Evolutionary conservation across 495 filamentous ascomycete genomes (phyloP), one percentile per base, ranked within the genome.

Genomic region (Aspergillus ellipticus): DNA sequence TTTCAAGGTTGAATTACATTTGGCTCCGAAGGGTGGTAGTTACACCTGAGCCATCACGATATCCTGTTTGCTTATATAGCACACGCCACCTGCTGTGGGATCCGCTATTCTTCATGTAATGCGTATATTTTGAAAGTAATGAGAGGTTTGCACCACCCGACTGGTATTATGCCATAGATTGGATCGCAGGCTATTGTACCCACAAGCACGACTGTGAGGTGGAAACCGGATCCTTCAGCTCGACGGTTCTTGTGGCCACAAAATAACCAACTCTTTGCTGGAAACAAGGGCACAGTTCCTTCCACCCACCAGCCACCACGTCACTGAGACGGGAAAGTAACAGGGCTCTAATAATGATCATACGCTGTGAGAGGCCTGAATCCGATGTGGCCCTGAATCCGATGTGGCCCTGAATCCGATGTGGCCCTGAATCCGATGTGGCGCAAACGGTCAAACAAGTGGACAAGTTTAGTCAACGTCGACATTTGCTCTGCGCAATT

Each of bases 401-500:
- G 13, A 16, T 16, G 5, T 26, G 3, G 22, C n/a, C n/a, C n/a
- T n/a, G n/a, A n/a, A 11, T 28, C 28, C 28, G 13, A 16, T 16
- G 5, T 26, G 3, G 22, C n/a, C n/a, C n/a, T n/a, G n/a, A n/a
- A 11, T 28, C 28, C 28, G 13, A 16, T 16, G 5, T 26, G 3
- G 22, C n/a, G 20, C 8, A n/a, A 47, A 50, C 35, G 43, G 24
- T 45, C 51, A 42, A 41, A 45, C 19, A 33, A 15, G 24, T 8
- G 3, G 26, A 21, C 1, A 9, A 37, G 11, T 59, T 67, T 69
- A 82, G 53, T 82, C 77, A 11, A 81, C 74, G 52, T 79, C 76
- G 37, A 82, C 68, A 52, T 79, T 79, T 51, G 66, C 71, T 56
- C 61, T 62, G 59, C 72, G 78, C 66, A 82, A 58, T 48, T 81